phyloP scores from a whole-genome alignment of 805 yeast genomes.

The Monosporozyma yasuniensis region DNA sequence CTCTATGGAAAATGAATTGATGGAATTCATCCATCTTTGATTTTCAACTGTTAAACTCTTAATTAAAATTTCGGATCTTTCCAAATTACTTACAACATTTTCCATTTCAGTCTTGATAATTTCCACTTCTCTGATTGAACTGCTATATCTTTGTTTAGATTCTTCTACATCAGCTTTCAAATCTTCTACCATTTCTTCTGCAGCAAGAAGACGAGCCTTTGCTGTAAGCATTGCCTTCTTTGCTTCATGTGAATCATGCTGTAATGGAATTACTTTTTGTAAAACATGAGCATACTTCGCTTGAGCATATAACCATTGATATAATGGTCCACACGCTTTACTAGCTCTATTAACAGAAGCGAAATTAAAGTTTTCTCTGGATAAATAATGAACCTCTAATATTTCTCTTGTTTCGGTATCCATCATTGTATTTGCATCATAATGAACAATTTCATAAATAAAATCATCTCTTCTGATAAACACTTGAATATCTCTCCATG shows the following conservation, averaged over 20 bases:
- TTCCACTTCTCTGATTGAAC: constrained; percentile 71
- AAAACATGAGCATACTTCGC: constrained; percentile 64
- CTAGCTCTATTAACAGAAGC: constrained; percentile 81
- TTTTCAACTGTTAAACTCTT: constrained; percentile 60
- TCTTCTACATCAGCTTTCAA: constrained; percentile 57
- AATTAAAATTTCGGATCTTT: constrained; percentile 52
- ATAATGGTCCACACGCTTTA: constrained; percentile 88
- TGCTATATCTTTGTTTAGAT: constrained; percentile 62
- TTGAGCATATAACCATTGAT: constrained; percentile 87
- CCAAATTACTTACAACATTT: constrained; percentile 49
- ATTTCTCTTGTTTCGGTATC: constrained; percentile 41
- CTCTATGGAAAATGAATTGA: constrained; percentile 40
- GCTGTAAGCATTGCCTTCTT: constrained; percentile 56
- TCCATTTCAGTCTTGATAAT: constrained; percentile 62
- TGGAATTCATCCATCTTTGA: constrained; percentile 60
- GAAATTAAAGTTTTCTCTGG: constrained; percentile 54
- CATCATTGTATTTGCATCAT: constrained; percentile 53
- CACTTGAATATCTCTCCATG: constrained; percentile 78
- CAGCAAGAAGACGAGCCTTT: constrained; percentile 60
- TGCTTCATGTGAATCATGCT: constrained; percentile 50
- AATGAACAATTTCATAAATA: constrained; percentile 70
- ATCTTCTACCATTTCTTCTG: constrained; percentile 73
- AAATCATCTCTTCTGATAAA: constrained; percentile 82
- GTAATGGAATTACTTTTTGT: constrained; percentile 64
- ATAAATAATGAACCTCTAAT: constrained; percentile 54